Evolutionary conservation across 2,329 filamentous ascomycete genomes (phyloP).

Genomic region (Stachybotrys chlorohalonatus): DNA sequence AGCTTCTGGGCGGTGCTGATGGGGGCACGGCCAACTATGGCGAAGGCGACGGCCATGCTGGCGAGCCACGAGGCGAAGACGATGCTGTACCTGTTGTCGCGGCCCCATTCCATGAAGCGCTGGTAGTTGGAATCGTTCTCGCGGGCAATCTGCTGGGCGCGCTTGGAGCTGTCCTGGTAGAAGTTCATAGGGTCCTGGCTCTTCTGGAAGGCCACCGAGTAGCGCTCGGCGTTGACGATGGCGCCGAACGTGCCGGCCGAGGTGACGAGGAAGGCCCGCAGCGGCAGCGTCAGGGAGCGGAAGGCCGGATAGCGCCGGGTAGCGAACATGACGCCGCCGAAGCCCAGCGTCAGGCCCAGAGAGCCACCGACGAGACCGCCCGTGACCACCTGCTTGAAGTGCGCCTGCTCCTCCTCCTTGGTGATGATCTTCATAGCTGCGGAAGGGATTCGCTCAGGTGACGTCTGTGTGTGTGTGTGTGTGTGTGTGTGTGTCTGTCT

Average conservation of each 20-base stretch:
- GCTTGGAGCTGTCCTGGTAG: constrained; percentile 57
- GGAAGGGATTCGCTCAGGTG: background rate
- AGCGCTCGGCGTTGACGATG: constrained; percentile 81
- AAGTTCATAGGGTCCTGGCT: constrained; percentile 56
- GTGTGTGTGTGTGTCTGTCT: too few species aligned
- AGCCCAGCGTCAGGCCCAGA: constrained; percentile 57
- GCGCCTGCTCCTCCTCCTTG: constrained; percentile 81
- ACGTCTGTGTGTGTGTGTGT: too few species aligned
- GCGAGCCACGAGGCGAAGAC: constrained; percentile 76
- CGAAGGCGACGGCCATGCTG: constrained; percentile 66
- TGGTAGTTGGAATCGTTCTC: constrained; percentile 47
- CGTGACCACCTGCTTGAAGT: constrained; percentile 73
- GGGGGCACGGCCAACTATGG: constrained; percentile 67
- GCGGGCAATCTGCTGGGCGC: constrained; percentile 44
- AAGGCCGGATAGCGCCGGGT: constrained; percentile 67
- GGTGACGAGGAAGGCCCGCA: constrained; percentile 83
- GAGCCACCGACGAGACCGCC: constrained; percentile 69
- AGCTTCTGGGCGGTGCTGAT: constrained; percentile 74
- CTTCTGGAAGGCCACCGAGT: constrained; percentile 55
- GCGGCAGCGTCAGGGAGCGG: constrained; percentile 73
- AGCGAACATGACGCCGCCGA: constrained; percentile 58
- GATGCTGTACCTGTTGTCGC: constrained; percentile 77
- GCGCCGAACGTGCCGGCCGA: constrained; percentile 75
- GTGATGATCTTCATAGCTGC: constrained; percentile 82
- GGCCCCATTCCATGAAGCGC: constrained; percentile 62